Conservation (phyloP, 2,329 filamentous ascomycete species). For the Tolypocladium tropicale region DNA sequence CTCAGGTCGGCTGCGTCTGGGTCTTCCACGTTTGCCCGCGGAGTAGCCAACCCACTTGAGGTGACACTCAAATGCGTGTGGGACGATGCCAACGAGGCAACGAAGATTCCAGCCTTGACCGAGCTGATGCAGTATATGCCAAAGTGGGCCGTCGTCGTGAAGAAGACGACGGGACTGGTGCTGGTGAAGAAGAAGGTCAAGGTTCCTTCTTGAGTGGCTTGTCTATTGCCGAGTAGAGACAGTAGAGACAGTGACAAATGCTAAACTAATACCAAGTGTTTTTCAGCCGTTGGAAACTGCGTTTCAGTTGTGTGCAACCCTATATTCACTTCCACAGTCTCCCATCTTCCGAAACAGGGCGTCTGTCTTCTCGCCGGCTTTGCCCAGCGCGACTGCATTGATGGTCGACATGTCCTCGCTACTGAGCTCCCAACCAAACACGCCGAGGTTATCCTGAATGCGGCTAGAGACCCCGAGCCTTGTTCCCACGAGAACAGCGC, state of each 20-base stretch:
- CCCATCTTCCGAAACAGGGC: neutral
- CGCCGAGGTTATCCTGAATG: neutral
- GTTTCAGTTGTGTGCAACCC: neutral
- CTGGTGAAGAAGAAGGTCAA: slow-evolving; percentile 66
- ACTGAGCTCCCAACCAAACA: neutral
- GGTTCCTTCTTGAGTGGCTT: slow-evolving; percentile 23
- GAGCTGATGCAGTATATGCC: slow-evolving; percentile 70
- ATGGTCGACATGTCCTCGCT: neutral
- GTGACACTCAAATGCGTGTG: slow-evolving; percentile 71
- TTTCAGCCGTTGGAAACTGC: neutral
- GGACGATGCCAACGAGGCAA: slow-evolving; percentile 69
- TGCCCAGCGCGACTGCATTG: neutral
- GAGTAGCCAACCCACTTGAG: slow-evolving; percentile 27
- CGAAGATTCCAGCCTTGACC: slow-evolving; percentile 71
- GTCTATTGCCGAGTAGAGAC: neutral
- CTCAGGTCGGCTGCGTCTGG: neutral
- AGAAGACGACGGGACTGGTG: slow-evolving; percentile 67
- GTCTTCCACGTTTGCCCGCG: neutral
- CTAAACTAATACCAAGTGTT: neutral
- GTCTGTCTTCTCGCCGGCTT: neutral
- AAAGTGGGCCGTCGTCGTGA: slow-evolving; percentile 68
- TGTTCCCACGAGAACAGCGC: neutral
- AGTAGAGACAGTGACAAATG: too few species aligned
- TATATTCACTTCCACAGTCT: neutral
- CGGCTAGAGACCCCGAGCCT: neutral